Base-by-base conservation (phyloP, 306 rosid species). In the Cucurbita argyrosperma region DNA sequence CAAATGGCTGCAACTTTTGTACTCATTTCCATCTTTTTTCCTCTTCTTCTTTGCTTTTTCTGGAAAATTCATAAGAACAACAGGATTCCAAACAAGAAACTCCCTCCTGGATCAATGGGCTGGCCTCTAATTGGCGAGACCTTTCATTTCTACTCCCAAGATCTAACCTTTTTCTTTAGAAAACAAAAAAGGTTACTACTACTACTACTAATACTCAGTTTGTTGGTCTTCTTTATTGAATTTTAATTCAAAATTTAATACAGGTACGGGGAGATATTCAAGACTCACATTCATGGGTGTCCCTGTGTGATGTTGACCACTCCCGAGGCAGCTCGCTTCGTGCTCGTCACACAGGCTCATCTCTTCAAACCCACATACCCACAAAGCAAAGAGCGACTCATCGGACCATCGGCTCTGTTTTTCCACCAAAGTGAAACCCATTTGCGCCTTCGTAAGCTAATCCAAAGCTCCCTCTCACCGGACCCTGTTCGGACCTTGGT, bases 21-120 rank as follows among this genome's bases (percentile, higher is more conserved):
- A 37, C 86, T n/a, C 74, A 46, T 81, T 55, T 61, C 84, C 26
- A n/a, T 85, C 72, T 75, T 80, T 68, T 77, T 6, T 7, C 4
- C 75, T 66, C 49, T 86, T 53, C 23, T 45, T 18, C 5, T 78
- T 59, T 14, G 80, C 59, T 60, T 84, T 61, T 76, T 74, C 35
- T 40, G 19, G 15, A 47, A 35, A 82, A 37, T 12, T 15, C 65
- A 71, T 67, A 11, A 60, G 73, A 46, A 67, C 42, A 71, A 76
- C 9, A 73, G 67, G 16, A 0, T 59, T 4, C 19, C 10, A 23
- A 67, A 81, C 9, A 60, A 45, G 19, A 66, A 66, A 80, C 97
- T 91, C 71, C 99, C 99, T 55, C 97, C 99, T 7, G 99, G 97
- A n/a, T 89, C 97, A 60, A 83, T 89, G 87, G 97, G 99, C 8